A percentile compares a stretch with the other conserved stretches of the same genome.
phyloP scores from a whole-genome alignment of 2,329 filamentous ascomycete species.

The Verticillium zaregamsianum region DNA sequence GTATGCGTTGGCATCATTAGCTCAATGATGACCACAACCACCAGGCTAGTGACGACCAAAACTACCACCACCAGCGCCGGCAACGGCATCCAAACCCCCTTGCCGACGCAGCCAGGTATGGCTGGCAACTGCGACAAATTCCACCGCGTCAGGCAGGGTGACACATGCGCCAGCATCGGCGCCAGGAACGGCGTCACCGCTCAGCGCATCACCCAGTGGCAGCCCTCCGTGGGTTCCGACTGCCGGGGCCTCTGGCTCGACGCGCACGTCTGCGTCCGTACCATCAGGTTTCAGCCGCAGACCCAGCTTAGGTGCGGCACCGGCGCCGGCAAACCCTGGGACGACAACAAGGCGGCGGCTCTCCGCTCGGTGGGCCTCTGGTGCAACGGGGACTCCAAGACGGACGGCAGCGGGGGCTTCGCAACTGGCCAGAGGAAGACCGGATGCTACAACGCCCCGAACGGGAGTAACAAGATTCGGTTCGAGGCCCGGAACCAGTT shows the following conservation, averaged over 20 bases:
- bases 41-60: no score
- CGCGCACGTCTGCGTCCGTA: no score
- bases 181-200: no score
- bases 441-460: not conserved
- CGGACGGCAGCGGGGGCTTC: not conserved
- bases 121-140: slow-evolving; percentile 11
- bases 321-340: not conserved
- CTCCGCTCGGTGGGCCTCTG: not conserved
- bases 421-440: not conserved
- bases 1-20: not conserved
- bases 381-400: not conserved
- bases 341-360: not conserved
- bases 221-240: no score
- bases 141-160: no score
- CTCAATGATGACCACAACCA: not conserved
- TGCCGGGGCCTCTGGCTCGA: no score
- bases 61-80: not conserved
- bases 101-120: slow-evolving; percentile 11
- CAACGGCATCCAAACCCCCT: slow-evolving; percentile 7
- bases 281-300: no score
- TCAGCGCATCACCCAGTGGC: no score
- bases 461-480: not conserved
- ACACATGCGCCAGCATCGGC: no score
- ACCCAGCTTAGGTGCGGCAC: no score
- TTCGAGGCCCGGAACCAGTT: not conserved